Conservation (phyloP, 2,329 filamentous ascomycete genomes). For the Colletotrichum godetiae region DNA sequence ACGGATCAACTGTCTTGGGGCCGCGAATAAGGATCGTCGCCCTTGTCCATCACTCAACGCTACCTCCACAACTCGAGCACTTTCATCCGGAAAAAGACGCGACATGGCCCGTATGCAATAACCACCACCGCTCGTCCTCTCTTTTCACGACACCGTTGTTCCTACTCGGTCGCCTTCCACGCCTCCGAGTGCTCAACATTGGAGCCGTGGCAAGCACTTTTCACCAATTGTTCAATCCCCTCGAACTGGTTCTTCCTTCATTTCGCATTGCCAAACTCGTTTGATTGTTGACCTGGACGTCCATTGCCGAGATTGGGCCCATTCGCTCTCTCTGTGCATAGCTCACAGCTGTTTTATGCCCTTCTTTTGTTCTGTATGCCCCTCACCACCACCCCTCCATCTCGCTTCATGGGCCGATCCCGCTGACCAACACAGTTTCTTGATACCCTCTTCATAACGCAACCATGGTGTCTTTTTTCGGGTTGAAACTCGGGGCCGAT, state of each 20-base stretch:
- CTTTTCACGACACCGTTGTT: constrained; percentile 18
- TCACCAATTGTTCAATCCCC: background rate
- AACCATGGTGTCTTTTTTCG: constrained; percentile 69
- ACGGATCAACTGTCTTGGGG: constrained; percentile 33
- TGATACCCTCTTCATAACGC: constrained; percentile 22
- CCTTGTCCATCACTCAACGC: constrained; percentile 28
- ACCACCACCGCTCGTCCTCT: constrained; percentile 24
- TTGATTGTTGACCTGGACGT: constrained; percentile 16
- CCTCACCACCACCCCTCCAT: constrained; percentile 22
- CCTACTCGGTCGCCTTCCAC: constrained; percentile 23
- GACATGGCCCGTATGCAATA: constrained; percentile 35
- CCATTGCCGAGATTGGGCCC: background rate
- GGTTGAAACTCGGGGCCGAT: constrained; percentile 65
- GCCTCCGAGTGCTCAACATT: constrained; percentile 10
- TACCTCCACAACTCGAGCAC: constrained; percentile 24
- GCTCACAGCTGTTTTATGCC: constrained; percentile 16
- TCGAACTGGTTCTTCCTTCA: constrained; percentile 5
- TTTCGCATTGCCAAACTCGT: background rate
- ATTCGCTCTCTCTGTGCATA: constrained; percentile 18
- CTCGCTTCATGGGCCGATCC: background rate
- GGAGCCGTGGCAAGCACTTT: constrained; percentile 23
- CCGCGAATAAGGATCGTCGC: constrained; percentile 36
- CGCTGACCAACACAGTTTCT: constrained; percentile 17
- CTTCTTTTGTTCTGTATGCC: constrained; percentile 29
- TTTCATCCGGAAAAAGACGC: constrained; percentile 27